These are phyloP conservation scores for Pleurotus pulmonarius DNA, from an alignment of 768 basidiomycete species.

Conservation along the genomic window DNA sequence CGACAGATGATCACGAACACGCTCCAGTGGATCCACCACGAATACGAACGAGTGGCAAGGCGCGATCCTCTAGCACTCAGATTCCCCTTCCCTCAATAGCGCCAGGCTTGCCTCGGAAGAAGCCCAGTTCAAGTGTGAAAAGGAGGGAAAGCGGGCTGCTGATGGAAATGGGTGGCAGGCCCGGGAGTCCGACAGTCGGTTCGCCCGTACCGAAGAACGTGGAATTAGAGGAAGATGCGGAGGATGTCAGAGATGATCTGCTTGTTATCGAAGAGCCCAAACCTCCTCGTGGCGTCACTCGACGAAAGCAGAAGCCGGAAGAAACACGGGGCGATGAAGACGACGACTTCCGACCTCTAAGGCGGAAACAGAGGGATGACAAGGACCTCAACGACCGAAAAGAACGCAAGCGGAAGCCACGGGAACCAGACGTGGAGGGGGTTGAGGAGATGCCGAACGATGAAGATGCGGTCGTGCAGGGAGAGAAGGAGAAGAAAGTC, in stretches of 20 bases:
- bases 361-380: conserved; percentile 18
- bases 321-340: conserved; percentile 28
- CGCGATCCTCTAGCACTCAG: conserved; percentile 30
- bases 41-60: not conserved
- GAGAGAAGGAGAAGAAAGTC: conserved; percentile 18
- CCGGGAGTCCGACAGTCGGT: conserved; percentile 67
- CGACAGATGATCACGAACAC: conserved; percentile 34
- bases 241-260: conserved; percentile 48
- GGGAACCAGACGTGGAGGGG: conserved; percentile 31
- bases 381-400: conserved; percentile 36
- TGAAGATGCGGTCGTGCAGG: conserved; percentile 25
- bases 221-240: conserved; percentile 53
- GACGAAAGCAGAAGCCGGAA: conserved; percentile 11
- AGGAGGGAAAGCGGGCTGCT: conserved; percentile 56
- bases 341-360: conserved; percentile 16
- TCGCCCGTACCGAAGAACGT: conserved; percentile 46
- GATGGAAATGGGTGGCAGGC: conserved; percentile 35
- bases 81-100: conserved; percentile 14
- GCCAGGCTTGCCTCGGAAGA: conserved; percentile 6
- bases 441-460: conserved; percentile 29
- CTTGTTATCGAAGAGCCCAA: not conserved
- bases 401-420: conserved; percentile 41
- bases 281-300: not conserved
- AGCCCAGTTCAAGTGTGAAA: not conserved
- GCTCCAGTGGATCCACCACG: not conserved